phyloP scores from a whole-genome alignment of 192 early-diverging fungal genomes.

The Rhizophagus clarus region DNA sequence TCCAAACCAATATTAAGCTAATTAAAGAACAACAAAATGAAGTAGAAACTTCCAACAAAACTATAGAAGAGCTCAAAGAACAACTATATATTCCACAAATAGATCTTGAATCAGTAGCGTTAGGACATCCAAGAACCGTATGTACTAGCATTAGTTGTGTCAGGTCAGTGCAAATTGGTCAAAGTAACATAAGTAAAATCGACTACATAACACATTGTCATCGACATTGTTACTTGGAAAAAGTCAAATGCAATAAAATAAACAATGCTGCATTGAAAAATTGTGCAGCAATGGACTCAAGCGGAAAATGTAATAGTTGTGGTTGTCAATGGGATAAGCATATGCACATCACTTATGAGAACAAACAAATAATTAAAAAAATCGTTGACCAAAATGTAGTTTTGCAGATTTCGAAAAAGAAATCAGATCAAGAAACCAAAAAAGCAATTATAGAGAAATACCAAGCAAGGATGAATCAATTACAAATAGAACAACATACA shows the following conservation, averaged over 20 bases:
- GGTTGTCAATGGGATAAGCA: constrained; percentile 35
- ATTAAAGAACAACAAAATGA: constrained; percentile 29
- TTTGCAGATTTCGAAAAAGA: constrained; percentile 23
- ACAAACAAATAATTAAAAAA: constrained; percentile 24
- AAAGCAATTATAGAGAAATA: constrained; percentile 14
- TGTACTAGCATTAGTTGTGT: constrained; percentile 33
- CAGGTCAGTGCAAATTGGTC: too few relatives aligned
- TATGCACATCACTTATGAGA: constrained; percentile 30
- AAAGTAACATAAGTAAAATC: not conserved
- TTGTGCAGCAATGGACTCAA: constrained; percentile 24
- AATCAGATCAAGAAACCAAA: constrained; percentile 13
- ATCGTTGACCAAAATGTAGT: constrained; percentile 29
- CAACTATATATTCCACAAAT: constrained; percentile 29
- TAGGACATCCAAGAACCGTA: constrained; percentile 31
- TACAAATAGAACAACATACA: constrained; percentile 32
- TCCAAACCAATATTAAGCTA: constrained; percentile 25
- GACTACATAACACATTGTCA: constrained; percentile 41
- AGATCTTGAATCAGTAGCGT: constrained; percentile 24
- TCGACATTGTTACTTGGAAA: constrained; percentile 21
- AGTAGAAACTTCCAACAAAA: constrained; percentile 21
- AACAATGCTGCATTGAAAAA: constrained; percentile 21
- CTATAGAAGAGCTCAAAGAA: constrained; percentile 25
- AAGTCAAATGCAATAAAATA: constrained; percentile 23
- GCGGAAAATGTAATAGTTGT: constrained; percentile 26
- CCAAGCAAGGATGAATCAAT: not conserved